Evolutionary conservation across 305 asterid species (phyloP).

Genomic region (Fraxinus sp.): DNA sequence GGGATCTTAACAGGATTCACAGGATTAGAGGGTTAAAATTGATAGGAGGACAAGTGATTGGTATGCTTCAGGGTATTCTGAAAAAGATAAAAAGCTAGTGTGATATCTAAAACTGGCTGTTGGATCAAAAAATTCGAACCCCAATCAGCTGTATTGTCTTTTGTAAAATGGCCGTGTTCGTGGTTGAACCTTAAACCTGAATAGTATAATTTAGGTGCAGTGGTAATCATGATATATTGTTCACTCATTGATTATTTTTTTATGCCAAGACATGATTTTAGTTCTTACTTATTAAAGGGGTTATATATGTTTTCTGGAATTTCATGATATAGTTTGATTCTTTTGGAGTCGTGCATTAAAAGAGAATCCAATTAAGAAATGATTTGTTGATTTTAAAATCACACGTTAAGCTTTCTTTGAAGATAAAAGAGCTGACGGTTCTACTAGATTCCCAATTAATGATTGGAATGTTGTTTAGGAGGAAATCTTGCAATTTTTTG

Average conservation of each 20-base stretch:
- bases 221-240: neutral
- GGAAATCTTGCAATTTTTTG: neutral
- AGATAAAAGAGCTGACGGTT: neutral
- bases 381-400: neutral
- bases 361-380: neutral
- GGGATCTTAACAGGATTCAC: neutral
- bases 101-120: neutral
- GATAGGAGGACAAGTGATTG: neutral
- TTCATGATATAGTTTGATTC: neutral
- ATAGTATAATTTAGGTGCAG: neutral
- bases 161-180: neutral
- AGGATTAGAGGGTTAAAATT: neutral
- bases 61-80: neutral
- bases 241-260: neutral
- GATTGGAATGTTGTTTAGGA: neutral
- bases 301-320: neutral
- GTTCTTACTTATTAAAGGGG: neutral
- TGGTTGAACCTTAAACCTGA: neutral
- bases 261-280: neutral
- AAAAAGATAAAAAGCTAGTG: neutral
- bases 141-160: neutral
- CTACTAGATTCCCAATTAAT: neutral
- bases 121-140: neutral
- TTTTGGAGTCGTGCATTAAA: neutral
- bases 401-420: neutral